A percentile compares a stretch with the other conserved stretches of the same genome.
Conservation (phyloP, 2,329 filamentous ascomycete genomes). For the Tricladium varicosporioides region DNA sequence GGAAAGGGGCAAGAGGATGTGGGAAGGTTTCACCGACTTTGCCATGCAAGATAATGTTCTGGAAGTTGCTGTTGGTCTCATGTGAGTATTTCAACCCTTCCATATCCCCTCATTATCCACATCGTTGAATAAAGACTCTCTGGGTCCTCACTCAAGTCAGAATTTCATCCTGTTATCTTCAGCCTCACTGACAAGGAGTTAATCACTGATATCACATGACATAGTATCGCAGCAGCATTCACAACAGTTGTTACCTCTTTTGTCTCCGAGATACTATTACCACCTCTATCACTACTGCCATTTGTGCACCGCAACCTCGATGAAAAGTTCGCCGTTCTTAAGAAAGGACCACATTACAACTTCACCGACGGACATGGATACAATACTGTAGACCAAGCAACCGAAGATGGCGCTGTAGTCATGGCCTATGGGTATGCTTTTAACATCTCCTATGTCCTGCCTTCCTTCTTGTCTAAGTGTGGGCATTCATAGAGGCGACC, state of each 20-base stretch:
- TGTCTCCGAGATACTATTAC: conserved; percentile 68
- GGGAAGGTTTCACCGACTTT: conserved; percentile 68
- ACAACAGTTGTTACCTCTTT: conserved; percentile 70
- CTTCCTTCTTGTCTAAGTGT: background rate
- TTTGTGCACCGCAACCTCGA: conserved; percentile 70
- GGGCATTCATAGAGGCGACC: too few relatives aligned
- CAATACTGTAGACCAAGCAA: conserved; percentile 67
- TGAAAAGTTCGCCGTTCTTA: conserved; percentile 69
- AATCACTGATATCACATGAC: conserved; percentile 4
- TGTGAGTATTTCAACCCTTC: conserved; percentile 45
- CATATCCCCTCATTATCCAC: conserved; percentile 1
- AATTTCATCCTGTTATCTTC: too few relatives aligned
- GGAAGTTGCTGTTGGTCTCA: conserved; percentile 72
- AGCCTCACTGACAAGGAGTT: too few relatives aligned
- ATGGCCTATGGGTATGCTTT: conserved; percentile 63
- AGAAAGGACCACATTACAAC: conserved; percentile 52
- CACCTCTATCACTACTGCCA: conserved; percentile 65
- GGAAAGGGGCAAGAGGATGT: conserved; percentile 43
- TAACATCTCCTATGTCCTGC: background rate
- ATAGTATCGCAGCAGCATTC: conserved; percentile 67
- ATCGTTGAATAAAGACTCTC: background rate
- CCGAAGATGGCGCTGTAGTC: conserved; percentile 69
- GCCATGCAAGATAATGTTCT: conserved; percentile 73
- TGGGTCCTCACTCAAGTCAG: background rate
- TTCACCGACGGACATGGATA: conserved; percentile 49